Evolutionary conservation across 2,329 filamentous ascomycete species (phyloP).

Genomic region (Diaporthe destruens): DNA sequence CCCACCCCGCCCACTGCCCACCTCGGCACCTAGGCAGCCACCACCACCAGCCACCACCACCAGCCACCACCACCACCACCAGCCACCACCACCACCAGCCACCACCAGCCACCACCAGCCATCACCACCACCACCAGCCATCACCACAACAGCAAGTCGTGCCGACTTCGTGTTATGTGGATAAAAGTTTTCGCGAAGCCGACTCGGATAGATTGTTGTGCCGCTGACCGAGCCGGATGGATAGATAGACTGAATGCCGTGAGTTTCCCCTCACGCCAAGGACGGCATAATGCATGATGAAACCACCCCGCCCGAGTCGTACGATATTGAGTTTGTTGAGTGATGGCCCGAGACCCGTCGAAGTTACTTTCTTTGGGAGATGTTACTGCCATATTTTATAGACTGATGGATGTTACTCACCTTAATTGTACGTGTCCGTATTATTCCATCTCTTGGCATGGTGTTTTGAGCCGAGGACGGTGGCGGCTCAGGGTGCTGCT

Average conservation of each 20-base stretch:
- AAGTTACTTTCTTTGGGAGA: not conserved
- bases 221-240: not conserved
- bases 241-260: not conserved
- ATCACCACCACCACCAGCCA: not conserved
- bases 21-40: too few relatives aligned
- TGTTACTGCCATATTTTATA: not conserved
- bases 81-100: too few relatives aligned
- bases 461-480: not conserved
- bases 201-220: not conserved
- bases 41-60: too few relatives aligned
- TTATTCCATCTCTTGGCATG: not conserved
- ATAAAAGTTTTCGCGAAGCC: not conserved
- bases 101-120: too few relatives aligned
- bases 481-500: not conserved
- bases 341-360: not conserved
- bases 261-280: not conserved
- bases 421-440: not conserved
- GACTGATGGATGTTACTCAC: not conserved
- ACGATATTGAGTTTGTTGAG: not conserved
- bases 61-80: too few relatives aligned
- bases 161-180: not conserved
- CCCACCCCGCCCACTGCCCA: too few relatives aligned
- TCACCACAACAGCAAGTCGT: not conserved
- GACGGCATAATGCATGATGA: not conserved
- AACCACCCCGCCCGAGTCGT: not conserved